These are phyloP conservation scores for Aspergillus sp. DNA, from an alignment of 2,329 filamentous ascomycete genomes.

Conservation along the genomic window DNA sequence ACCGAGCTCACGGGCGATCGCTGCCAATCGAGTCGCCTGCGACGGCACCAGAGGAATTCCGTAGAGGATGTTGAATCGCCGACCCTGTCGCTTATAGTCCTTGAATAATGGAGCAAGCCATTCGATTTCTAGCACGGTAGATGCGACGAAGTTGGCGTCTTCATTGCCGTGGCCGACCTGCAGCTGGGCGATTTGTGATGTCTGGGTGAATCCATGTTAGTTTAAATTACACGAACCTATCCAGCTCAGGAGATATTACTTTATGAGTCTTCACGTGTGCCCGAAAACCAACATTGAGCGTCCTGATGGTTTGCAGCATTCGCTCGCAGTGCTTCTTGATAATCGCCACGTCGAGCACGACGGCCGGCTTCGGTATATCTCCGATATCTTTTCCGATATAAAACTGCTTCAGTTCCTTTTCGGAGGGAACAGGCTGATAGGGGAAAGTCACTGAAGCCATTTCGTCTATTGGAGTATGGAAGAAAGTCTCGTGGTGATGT, in stretches of 20 bases:
- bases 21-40: constrained; percentile 53
- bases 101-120: constrained; percentile 55
- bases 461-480: too few relatives aligned
- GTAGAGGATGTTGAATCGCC: constrained; percentile 62
- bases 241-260: constrained; percentile 34
- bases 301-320: constrained; percentile 60
- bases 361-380: constrained; percentile 59
- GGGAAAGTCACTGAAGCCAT: background rate
- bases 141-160: constrained; percentile 60
- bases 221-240: background rate
- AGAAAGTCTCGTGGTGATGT: too few relatives aligned
- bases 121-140: constrained; percentile 69
- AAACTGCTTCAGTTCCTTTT: constrained; percentile 10
- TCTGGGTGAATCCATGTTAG: constrained; percentile 38
- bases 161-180: constrained; percentile 56
- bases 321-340: constrained; percentile 60
- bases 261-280: constrained; percentile 83
- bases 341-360: constrained; percentile 61
- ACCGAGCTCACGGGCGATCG: constrained; percentile 51
- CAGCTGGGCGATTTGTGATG: constrained; percentile 57
- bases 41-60: constrained; percentile 62
- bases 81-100: constrained; percentile 49
- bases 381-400: constrained; percentile 56
- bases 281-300: constrained; percentile 59
- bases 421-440: constrained; percentile 5